phyloP scores from a whole-genome alignment of 306 rosid genomes.

The Potentilla sterilis region DNA sequence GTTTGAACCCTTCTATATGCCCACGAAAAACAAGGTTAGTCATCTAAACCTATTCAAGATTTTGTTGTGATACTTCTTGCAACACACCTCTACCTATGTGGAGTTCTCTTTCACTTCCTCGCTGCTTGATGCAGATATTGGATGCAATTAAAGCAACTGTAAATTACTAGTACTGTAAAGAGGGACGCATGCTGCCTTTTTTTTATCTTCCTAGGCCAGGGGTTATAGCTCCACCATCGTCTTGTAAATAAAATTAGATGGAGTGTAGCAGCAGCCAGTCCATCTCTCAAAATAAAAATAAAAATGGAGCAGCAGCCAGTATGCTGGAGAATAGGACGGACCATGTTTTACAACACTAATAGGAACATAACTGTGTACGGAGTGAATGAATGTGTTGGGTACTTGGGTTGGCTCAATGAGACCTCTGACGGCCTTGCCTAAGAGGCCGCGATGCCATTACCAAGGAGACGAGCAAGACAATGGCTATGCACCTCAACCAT shows the following conservation, averaged over 20 bases:
- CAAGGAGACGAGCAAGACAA: too few relatives aligned
- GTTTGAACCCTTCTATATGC: slow-evolving; percentile 96
- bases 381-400: too few relatives aligned
- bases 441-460: too few relatives aligned
- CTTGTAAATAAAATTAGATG: slow-evolving; percentile 4
- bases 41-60: neutral
- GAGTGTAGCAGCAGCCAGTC: neutral
- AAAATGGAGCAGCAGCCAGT: neutral
- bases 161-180: slow-evolving; percentile 42
- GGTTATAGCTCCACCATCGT: neutral
- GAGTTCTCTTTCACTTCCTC: slow-evolving; percentile 3
- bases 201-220: neutral
- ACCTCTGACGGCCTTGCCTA: too few relatives aligned
- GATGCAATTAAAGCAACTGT: slow-evolving; percentile 90
- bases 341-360: too few relatives aligned
- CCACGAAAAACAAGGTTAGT: slow-evolving; percentile 84
- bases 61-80: neutral
- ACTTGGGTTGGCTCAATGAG: too few relatives aligned
- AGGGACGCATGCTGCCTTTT: neutral
- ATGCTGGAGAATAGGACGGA: neutral
- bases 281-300: neutral
- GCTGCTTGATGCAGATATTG: slow-evolving; percentile 65
- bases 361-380: too few relatives aligned
- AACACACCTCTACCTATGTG: neutral
- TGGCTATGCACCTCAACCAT: too few relatives aligned